Evolutionary conservation across 495 filamentous ascomycete genomes (phyloP).

Genomic region (Talaromyces thailandensis): DNA sequence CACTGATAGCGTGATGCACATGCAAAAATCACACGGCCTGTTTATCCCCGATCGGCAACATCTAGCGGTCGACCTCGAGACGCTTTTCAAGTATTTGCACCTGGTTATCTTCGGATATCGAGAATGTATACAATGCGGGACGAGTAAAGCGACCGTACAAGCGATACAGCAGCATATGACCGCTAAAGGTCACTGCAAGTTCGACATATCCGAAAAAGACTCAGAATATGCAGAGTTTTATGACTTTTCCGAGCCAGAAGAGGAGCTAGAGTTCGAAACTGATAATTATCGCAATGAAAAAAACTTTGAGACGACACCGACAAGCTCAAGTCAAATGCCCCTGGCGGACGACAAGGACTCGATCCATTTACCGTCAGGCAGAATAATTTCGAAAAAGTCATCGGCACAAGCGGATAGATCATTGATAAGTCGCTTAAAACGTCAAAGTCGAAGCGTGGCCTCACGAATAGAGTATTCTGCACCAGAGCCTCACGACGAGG

Average conservation of each 20-base stretch:
- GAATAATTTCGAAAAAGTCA: slow-evolving; percentile 15
- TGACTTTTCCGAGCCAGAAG: slow-evolving; percentile 7
- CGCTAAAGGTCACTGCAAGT: slow-evolving; percentile 21
- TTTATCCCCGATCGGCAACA: slow-evolving; percentile 17
- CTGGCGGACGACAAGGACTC: slow-evolving; percentile 10
- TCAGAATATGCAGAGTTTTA: slow-evolving; percentile 24
- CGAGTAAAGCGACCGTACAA: slow-evolving; percentile 16
- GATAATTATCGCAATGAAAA: slow-evolving; percentile 6
- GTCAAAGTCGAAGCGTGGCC: not conserved
- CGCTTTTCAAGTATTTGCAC: slow-evolving; percentile 23
- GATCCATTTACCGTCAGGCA: slow-evolving; percentile 18
- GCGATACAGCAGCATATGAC: slow-evolving; percentile 29
- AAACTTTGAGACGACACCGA: slow-evolving; percentile 1
- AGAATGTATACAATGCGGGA: slow-evolving; percentile 28
- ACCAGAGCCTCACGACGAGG: not conserved
- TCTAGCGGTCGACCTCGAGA: slow-evolving; percentile 20
- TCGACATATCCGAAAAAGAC: slow-evolving; percentile 18
- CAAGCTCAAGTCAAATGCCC: slow-evolving; percentile 5
- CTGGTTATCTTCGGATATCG: slow-evolving; percentile 26
- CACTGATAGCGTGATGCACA: slow-evolving; percentile 20
- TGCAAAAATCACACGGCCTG: slow-evolving; percentile 25
- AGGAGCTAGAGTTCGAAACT: slow-evolving; percentile 5
- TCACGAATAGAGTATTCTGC: slow-evolving; percentile 5
- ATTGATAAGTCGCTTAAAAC: slow-evolving; percentile 3
- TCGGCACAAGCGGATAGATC: slow-evolving; percentile 9